Evolutionary conservation across 768 basidiomycete species (phyloP).

Genomic region (Suillus bovinus): DNA sequence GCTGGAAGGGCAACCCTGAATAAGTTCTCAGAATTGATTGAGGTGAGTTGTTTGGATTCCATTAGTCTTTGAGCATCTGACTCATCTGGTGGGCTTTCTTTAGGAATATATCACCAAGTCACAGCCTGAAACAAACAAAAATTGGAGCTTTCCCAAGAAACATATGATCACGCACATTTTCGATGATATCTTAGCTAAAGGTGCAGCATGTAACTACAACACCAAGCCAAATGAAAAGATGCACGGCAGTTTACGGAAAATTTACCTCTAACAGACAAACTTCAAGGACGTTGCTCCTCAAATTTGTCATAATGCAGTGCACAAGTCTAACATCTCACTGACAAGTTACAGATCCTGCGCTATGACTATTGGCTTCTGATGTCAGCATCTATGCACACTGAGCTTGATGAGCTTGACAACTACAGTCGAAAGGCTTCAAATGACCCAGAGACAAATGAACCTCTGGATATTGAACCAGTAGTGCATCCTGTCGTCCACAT

Average conservation of each 20-base stretch:
- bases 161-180: conserved; percentile 35
- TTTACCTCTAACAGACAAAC: conserved; percentile 32
- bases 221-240: conserved; percentile 34
- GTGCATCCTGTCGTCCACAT: not conserved
- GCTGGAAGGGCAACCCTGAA: conserved; percentile 21
- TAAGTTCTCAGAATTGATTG: conserved; percentile 19
- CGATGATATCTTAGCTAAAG: conserved; percentile 34
- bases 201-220: conserved; percentile 31
- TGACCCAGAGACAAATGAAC: not conserved
- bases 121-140: conserved; percentile 14
- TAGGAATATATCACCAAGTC: not conserved
- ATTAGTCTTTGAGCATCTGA: not conserved
- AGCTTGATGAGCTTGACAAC: not conserved
- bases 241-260: conserved; percentile 27
- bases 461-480: not conserved
- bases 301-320: conserved; percentile 22
- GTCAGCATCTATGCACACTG: conserved; percentile 3
- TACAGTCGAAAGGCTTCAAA: not conserved
- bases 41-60: conserved; percentile 15
- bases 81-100: not conserved
- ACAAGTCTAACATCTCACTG: not conserved
- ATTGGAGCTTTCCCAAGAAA: conserved; percentile 35
- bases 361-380: conserved; percentile 1
- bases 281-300: conserved; percentile 34
- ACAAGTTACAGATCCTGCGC: conserved; percentile 5